Evolutionary conservation across 306 rosid species (phyloP).

Genomic region (Trifolium repens): DNA sequence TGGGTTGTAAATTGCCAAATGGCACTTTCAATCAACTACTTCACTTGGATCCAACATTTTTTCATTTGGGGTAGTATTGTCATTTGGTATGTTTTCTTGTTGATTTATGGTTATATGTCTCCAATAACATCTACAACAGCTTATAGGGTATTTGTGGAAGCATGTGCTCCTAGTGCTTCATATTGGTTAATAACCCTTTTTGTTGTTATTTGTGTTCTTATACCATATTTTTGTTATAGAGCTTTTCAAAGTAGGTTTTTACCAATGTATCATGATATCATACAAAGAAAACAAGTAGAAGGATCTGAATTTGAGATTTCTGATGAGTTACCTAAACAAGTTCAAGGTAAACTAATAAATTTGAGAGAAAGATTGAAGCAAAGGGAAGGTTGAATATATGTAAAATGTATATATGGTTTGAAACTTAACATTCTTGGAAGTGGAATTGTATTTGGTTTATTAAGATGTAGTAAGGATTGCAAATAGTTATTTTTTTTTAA

Average conservation of each 20-base stretch:
- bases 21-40: constrained; percentile 87
- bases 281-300: constrained; percentile 61
- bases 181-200: constrained; percentile 76
- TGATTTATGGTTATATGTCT: constrained; percentile 65
- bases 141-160: constrained; percentile 77
- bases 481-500: neutral
- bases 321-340: constrained; percentile 46
- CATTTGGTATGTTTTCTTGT: constrained; percentile 76
- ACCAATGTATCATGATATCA: constrained; percentile 80
- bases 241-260: constrained; percentile 77
- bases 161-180: constrained; percentile 71
- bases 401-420: constrained; percentile 4
- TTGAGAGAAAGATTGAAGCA: constrained; percentile 60
- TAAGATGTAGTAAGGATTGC: constrained; percentile 36
- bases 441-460: constrained; percentile 42
- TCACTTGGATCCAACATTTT: constrained; percentile 92
- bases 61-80: constrained; percentile 88
- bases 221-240: constrained; percentile 73
- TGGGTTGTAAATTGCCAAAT: constrained; percentile 94
- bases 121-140: constrained; percentile 71
- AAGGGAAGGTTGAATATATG: constrained; percentile 49
- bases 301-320: constrained; percentile 44
- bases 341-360: constrained; percentile 51
- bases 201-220: constrained; percentile 64
- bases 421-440: constrained; percentile 7